Evolutionary conservation across 2,329 filamentous ascomycete genomes (phyloP).

Genomic region (Zymoseptoria tritici): DNA sequence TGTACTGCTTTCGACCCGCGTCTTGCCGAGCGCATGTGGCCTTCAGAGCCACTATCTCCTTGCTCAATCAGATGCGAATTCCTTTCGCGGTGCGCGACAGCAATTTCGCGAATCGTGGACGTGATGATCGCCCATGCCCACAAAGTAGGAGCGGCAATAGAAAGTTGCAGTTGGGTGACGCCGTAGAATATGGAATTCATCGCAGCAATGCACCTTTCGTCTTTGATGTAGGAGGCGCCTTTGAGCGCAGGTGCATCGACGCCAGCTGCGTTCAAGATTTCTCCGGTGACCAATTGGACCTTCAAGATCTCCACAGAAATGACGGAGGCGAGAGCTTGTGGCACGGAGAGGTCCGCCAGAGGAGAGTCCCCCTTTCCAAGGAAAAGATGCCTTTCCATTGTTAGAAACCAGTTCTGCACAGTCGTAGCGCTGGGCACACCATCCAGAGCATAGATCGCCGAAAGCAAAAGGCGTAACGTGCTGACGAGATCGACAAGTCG

Average conservation of each 20-base stretch:
- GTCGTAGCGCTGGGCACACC: slow-evolving; percentile 33
- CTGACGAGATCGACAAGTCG: slow-evolving; percentile 65
- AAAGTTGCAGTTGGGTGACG: slow-evolving; percentile 50
- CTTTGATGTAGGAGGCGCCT: slow-evolving; percentile 53
- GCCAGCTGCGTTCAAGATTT: slow-evolving; percentile 33
- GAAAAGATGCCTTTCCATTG: slow-evolving; percentile 63
- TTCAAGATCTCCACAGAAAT: slow-evolving; percentile 68
- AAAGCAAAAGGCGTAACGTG: slow-evolving; percentile 46
- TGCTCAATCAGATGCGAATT: slow-evolving; percentile 52
- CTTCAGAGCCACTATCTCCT: slow-evolving; percentile 28
- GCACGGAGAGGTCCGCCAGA: slow-evolving; percentile 38
- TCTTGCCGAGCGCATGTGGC: slow-evolving; percentile 9
- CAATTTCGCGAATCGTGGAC: slow-evolving; percentile 53
- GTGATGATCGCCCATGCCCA: slow-evolving; percentile 77
- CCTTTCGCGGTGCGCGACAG: slow-evolving; percentile 13
- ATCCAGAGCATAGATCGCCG: slow-evolving; percentile 35
- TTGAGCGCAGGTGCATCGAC: slow-evolving; percentile 3
- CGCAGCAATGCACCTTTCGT: slow-evolving; percentile 60
- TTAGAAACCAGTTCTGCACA: slow-evolving; percentile 65
- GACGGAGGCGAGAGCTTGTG: slow-evolving; percentile 63
- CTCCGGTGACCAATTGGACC: slow-evolving; percentile 52
- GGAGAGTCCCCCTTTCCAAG: slow-evolving; percentile 48
- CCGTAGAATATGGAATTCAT: slow-evolving; percentile 65
- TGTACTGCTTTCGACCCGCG: slow-evolving; percentile 9
- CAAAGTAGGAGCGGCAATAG: slow-evolving; percentile 62